These are phyloP conservation scores for Thyridium curvatum DNA, from an alignment of 2,329 filamentous ascomycete species.

Conservation along the genomic window DNA sequence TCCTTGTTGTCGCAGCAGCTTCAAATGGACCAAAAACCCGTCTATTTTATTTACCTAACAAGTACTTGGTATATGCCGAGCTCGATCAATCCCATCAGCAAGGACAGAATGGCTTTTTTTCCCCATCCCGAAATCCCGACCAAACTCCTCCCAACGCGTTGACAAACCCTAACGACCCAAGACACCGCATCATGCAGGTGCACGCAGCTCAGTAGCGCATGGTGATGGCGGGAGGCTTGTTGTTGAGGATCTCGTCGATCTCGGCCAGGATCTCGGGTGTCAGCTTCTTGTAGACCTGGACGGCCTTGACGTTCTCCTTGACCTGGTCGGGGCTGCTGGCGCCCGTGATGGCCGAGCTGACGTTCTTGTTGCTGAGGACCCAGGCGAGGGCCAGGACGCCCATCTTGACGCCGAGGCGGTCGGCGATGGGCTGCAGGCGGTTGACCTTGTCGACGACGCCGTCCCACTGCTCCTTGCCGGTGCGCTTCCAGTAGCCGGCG, in stretches of 20 bases:
- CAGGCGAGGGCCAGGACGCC: slow-evolving; percentile 53
- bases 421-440: slow-evolving; percentile 55
- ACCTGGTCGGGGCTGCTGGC: slow-evolving; percentile 54
- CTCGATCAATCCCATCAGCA: too few relatives aligned
- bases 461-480: slow-evolving; percentile 46
- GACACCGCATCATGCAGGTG: too few relatives aligned
- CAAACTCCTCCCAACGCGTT: too few relatives aligned
- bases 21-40: too few relatives aligned
- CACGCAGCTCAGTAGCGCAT: slow-evolving; percentile 25
- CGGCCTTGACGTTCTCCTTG: slow-evolving; percentile 50
- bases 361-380: slow-evolving; percentile 55
- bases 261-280: slow-evolving; percentile 52
- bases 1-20: too few relatives aligned
- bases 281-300: slow-evolving; percentile 46
- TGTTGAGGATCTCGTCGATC: slow-evolving; percentile 53
- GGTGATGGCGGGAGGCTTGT: slow-evolving; percentile 44
- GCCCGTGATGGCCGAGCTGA: slow-evolving; percentile 56
- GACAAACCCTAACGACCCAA: too few relatives aligned
- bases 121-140: too few relatives aligned
- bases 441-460: slow-evolving; percentile 49
- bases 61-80: too few relatives aligned
- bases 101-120: too few relatives aligned
- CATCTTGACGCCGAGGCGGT: slow-evolving; percentile 54
- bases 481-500: slow-evolving; percentile 43
- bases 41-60: too few relatives aligned